Base-by-base conservation (phyloP, 2,329 filamentous ascomycete species). In the Westerdykella ornata region DNA sequence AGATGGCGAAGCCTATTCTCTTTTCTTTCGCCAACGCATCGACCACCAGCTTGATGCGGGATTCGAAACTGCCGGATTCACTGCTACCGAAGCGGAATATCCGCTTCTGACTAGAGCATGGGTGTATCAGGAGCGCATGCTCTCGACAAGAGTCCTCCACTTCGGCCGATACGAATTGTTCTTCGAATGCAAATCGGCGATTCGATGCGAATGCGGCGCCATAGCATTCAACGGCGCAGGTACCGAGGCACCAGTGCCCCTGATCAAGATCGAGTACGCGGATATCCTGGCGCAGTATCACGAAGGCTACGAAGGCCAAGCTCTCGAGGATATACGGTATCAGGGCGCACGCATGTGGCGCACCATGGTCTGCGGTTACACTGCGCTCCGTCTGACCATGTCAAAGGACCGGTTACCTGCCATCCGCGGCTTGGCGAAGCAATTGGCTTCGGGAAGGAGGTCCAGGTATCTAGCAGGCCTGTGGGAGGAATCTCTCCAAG, bases 101-200 rank as follows among this genome's bases (percentile, higher is more conserved):
- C 46, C 46, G 1, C 34, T 52, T 6, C 26, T 41, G 5, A 34
- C 11, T 11, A 14, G 50, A 18, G 50, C 37, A 5, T 53, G 48
- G 48, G 50, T 45, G 1, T 44, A 46, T 14, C 48, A 53, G 38
- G 50, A 53, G 33, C 39, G 50, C 15, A 35, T 48, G 12, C 39
- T 48, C 13, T 45, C 45, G 12, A 17, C 45, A 7, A 42, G 47
- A 2, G 18, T 48, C 5, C 29, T 50, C 1, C 43, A 50, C 19
- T 48, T 50, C 17, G 41, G 43, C 13, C 30, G 20, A 8, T 29
- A 43, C 17, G 47, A 50, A 13, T 14, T 50, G 2, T 42, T 48
- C 20, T 47, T 40, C 12, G 47, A 47, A 39, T 63, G 60, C 19
- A 43, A 30, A 13, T 38, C 39, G 14, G 14, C 17, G 17, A 34